Percentiles rank a stretch among this genome's conserved stretches.
These are phyloP conservation scores for Sarcocystis neurona DNA, from an alignment of 169 alveolate genomes.

Conservation along the genomic window DNA sequence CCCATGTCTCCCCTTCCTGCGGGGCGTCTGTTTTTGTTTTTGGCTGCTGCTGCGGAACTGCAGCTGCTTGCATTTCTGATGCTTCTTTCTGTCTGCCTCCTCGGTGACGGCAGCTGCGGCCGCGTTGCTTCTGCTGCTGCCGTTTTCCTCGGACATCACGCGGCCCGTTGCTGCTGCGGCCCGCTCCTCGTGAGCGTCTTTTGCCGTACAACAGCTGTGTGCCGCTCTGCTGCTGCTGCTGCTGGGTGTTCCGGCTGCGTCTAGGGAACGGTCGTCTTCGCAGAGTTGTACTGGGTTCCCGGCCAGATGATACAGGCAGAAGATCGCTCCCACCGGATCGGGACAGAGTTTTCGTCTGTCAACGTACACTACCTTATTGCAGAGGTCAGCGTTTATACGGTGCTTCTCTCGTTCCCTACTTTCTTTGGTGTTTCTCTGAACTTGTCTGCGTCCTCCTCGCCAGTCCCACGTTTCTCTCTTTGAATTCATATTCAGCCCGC, in stretches of 20 bases:
- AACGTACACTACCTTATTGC: constrained; percentile 87
- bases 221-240: constrained; percentile 32
- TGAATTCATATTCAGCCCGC: too few relatives aligned
- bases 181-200: background rate
- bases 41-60: too few relatives aligned
- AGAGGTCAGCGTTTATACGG: constrained; percentile 46
- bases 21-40: too few relatives aligned
- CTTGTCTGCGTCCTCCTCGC: too few relatives aligned
- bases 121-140: background rate
- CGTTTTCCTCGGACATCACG: background rate
- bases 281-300: constrained; percentile 98
- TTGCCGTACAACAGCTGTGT: too few relatives aligned
- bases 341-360: constrained; percentile 80
- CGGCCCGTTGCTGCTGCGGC: background rate
- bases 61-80: too few relatives aligned
- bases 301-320: constrained; percentile 97
- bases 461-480: too few relatives aligned
- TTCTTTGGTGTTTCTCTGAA: too few relatives aligned
- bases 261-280: constrained; percentile 89
- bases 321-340: constrained; percentile 97
- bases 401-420: too few relatives aligned
- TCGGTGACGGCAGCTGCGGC: background rate
- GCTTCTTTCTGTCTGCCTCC: background rate
- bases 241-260: background rate
- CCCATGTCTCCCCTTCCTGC: too few relatives aligned